Evolutionary conservation across 148 eudicot genomes (phyloP).

Genomic region (Oxyria digyna): DNA sequence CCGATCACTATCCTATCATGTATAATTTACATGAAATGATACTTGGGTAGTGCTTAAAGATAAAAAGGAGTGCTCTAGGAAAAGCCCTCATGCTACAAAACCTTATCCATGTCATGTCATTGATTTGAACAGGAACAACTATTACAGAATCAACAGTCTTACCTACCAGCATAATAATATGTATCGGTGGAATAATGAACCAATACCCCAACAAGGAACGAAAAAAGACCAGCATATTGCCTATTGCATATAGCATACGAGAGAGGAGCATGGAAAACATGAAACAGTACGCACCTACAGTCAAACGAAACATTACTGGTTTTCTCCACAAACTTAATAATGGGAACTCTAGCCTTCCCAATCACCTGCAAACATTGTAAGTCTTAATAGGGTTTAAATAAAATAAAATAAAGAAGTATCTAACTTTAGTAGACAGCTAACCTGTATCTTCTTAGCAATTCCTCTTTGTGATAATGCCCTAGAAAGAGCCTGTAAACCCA

Average conservation of each 20-base stretch:
- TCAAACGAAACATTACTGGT: slow-evolving; percentile 69
- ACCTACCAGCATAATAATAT: not conserved
- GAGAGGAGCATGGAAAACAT: not conserved
- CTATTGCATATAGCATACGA: slow-evolving; percentile 8
- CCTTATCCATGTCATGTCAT: not conserved
- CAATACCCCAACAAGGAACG: not conserved
- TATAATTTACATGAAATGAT: not conserved
- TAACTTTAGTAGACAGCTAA: slow-evolving; percentile 16
- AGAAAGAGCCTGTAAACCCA: slow-evolving; percentile 82
- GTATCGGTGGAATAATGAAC: not conserved
- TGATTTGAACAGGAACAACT: not conserved
- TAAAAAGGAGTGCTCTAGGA: not conserved
- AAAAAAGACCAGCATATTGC: slow-evolving; percentile 6
- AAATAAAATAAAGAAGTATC: not conserved
- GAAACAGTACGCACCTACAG: slow-evolving; percentile 44
- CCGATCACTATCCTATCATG: not conserved
- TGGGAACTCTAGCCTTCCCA: slow-evolving; percentile 90
- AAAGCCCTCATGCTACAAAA: not conserved
- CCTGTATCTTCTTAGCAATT: slow-evolving; percentile 93
- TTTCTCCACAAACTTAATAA: slow-evolving; percentile 90
- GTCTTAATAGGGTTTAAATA: not conserved
- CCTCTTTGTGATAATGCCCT: slow-evolving; percentile 80
- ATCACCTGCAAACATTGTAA: slow-evolving; percentile 46
- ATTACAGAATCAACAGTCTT: not conserved
- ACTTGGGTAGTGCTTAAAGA: not conserved